Base-by-base conservation (phyloP, 805 yeast genomes). In the Scheffersomyces lignosus region DNA sequence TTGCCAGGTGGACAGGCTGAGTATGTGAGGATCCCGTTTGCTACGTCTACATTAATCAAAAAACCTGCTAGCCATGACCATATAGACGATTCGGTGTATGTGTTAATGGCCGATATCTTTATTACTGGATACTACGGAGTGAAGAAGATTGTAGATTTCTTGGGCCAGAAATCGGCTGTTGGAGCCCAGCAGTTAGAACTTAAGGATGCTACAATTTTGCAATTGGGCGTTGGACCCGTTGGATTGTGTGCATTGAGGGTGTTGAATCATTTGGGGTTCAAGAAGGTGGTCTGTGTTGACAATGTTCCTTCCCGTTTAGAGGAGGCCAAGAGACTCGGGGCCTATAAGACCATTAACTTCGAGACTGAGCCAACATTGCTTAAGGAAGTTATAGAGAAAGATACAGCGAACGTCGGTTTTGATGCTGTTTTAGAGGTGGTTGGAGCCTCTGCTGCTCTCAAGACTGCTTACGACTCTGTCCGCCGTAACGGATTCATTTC, bases 1-100 rank as follows among this genome's bases (percentile, higher is more conserved):
- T 57, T 78, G 14, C 75, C 77, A 41, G 85, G 84, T 1, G 83
- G 78, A 1, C 84, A 80, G 48, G 83, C 83, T 1, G 82, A 80
- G 51, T 79, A 70, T 45, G 78, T 77, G 12, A 52, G 78, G 17
- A 71, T 79, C n/a, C 84, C 85, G 6, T 65, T 58, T 41, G 84
- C 84, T 3, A 75, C 69, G 30, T 60, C 71, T 9, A 73, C 80
- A 1, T 54, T 80, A 47, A 62, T 66, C 35, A 70, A 60, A 27
- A 65, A 70, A 34, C 80, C 81, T 4, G 22, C 27, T 1, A 42
- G 43, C 1, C 48, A 49, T 31, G 49, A 49, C 3, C 34, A 14
- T 4, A 53, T 58, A 16, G 70, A 72, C 39, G 77, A 73, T 40
- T 53, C 69, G 3, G 66, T 73, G 7, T 70, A 77, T 22, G 71